These are phyloP conservation scores for Globisporangium heterothallicum DNA, from an alignment of 352 stramenopile genomes.

Conservation along the genomic window DNA sequence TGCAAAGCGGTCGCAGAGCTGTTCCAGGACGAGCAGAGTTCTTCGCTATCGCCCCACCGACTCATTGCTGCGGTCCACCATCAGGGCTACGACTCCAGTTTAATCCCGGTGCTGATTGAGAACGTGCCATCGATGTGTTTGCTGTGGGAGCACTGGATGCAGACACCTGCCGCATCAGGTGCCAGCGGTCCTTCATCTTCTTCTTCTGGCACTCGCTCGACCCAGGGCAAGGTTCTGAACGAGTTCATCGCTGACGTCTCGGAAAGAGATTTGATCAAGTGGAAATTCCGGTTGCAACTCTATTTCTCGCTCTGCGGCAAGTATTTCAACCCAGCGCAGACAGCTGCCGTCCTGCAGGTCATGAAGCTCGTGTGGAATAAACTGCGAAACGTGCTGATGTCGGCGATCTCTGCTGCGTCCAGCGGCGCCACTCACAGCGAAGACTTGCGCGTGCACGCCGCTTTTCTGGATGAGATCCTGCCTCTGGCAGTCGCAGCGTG, in stretches of 20 bases:
- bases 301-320: conserved; percentile 45
- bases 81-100: conserved; percentile 38
- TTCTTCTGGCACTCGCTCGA: conserved; percentile 10
- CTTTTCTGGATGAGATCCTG: conserved; percentile 39
- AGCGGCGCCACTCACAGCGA: conserved; percentile 7
- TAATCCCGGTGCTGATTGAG: conserved; percentile 28
- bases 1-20: conserved; percentile 31
- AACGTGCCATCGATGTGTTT: conserved; percentile 35
- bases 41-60: conserved; percentile 18
- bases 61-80: conserved; percentile 38
- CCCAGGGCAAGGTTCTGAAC: conserved; percentile 33
- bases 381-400: conserved; percentile 25
- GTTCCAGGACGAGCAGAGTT: conserved; percentile 20
- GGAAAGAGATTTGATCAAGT: conserved; percentile 48
- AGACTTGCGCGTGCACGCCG: conserved; percentile 16
- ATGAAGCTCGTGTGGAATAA: conserved; percentile 61
- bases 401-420: conserved; percentile 4
- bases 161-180: too few relatives aligned
- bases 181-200: too few relatives aligned
- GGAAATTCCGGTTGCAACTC: conserved; percentile 44
- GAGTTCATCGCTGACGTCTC: conserved; percentile 41
- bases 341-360: conserved; percentile 31
- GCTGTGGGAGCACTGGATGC: conserved; percentile 57
- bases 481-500: conserved; percentile 43
- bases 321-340: conserved; percentile 36